Conservation (phyloP, 208 protist species). For the Trypanosoma avium region DNA sequence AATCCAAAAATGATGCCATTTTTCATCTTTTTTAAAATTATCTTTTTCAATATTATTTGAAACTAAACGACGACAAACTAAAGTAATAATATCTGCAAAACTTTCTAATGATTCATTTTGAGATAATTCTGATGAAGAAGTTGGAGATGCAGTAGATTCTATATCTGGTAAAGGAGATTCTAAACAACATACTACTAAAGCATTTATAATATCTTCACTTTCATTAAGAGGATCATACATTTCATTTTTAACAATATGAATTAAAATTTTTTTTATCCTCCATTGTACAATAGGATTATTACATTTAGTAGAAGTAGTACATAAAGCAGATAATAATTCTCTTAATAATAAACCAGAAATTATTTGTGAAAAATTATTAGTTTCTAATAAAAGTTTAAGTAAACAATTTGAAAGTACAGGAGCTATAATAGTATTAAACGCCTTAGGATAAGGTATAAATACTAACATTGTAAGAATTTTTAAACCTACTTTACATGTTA, state of each 20-base stretch:
- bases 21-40: not conserved
- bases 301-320: not conserved
- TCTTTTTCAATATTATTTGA: not conserved
- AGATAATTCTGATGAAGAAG: not conserved
- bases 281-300: slow-evolving; percentile 3
- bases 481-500: not conserved
- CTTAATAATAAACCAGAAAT: not conserved
- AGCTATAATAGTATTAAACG: slow-evolving; percentile 18
- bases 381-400: slow-evolving; percentile 5
- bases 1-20: slow-evolving; percentile 49
- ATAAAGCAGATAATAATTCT: slow-evolving; percentile 5
- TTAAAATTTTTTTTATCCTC: not conserved
- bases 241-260: slow-evolving; percentile 7
- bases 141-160: not conserved
- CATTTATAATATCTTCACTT: slow-evolving; percentile 20
- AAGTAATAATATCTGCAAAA: slow-evolving; percentile 14
- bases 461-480: slow-evolving; percentile 12
- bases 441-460: not conserved
- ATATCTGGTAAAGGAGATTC: not conserved
- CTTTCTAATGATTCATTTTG: slow-evolving; percentile 5
- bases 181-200: slow-evolving; percentile 18
- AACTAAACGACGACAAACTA: slow-evolving; percentile 18
- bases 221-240: slow-evolving; percentile 13
- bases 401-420: slow-evolving; percentile 20
- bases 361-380: not conserved